A percentile compares a stretch with the other conserved stretches of the same genome.
These are phyloP conservation scores for Xylaria acuta DNA, from an alignment of 495 filamentous ascomycete species.

Conservation along the genomic window DNA sequence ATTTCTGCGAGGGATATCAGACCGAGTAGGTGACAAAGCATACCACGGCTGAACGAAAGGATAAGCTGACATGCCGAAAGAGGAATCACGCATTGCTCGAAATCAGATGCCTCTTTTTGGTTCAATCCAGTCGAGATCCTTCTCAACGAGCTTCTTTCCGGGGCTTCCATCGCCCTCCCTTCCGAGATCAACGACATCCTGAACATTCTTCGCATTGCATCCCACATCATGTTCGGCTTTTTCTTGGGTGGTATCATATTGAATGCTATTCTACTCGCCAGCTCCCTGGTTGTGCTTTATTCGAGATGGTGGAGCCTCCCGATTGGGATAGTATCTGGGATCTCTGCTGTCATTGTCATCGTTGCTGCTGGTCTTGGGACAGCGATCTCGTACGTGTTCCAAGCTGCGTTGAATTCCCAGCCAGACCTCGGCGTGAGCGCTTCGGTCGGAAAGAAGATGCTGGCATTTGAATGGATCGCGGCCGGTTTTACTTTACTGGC, in stretches of 20 bases:
- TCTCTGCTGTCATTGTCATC: slow-evolving; percentile 70
- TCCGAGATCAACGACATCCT: slow-evolving; percentile 73
- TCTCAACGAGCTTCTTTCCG: slow-evolving; percentile 74
- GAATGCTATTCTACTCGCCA: slow-evolving; percentile 63
- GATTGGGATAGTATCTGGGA: slow-evolving; percentile 64
- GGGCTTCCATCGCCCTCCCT: slow-evolving; percentile 84
- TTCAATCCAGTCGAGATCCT: slow-evolving; percentile 89
- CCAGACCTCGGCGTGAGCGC: slow-evolving; percentile 76
- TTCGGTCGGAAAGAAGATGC: slow-evolving; percentile 73
- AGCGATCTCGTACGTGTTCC: slow-evolving; percentile 80
- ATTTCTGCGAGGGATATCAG: slow-evolving; percentile 84
- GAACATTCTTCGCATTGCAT: slow-evolving; percentile 75
- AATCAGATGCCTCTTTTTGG: slow-evolving; percentile 74
- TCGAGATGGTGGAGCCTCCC: slow-evolving; percentile 56
- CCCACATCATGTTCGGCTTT: slow-evolving; percentile 88
- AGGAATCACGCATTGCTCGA: slow-evolving; percentile 77
- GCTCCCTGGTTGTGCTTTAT: slow-evolving; percentile 48
- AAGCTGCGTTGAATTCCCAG: slow-evolving; percentile 69
- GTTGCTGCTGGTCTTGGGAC: slow-evolving; percentile 77
- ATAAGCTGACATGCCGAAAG: slow-evolving; percentile 35
- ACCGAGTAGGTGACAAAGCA: slow-evolving; percentile 46
- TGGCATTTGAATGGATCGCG: slow-evolving; percentile 90
- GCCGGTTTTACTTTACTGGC: slow-evolving; percentile 68
- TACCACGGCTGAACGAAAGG: not conserved
- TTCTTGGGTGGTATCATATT: slow-evolving; percentile 75